phyloP scores from a whole-genome alignment of 2,329 filamentous ascomycete species.

The Trichophyton benhamiae region DNA sequence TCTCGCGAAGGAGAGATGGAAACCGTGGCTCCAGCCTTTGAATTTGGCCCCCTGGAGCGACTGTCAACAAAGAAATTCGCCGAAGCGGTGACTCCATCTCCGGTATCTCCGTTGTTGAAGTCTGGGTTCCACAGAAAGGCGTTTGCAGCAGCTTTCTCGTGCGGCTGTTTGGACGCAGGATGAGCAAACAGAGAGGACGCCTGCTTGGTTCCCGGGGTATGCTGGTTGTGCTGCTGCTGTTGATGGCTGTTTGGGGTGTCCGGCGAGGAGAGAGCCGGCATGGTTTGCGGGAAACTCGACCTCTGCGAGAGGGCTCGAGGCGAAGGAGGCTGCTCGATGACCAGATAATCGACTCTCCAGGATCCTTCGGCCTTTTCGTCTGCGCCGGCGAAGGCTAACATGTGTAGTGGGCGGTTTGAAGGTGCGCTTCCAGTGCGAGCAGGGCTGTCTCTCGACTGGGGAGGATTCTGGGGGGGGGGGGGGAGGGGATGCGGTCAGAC shows the following conservation, averaged over 20 bases:
- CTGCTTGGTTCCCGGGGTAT: conserved; percentile 7
- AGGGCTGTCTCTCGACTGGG: background rate
- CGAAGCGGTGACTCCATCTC: conserved; percentile 25
- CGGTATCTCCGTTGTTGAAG: conserved; percentile 30
- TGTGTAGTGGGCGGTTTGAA: background rate
- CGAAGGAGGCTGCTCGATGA: background rate
- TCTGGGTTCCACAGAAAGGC: conserved; percentile 38
- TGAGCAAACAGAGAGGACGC: conserved; percentile 28
- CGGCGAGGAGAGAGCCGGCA: conserved; percentile 9
- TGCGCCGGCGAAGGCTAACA: background rate
- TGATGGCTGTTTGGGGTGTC: conserved; percentile 7
- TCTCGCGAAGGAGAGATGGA: background rate
- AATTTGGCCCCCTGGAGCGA: conserved; percentile 41
- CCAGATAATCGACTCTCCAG: conserved; percentile 4
- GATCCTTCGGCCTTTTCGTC: conserved; percentile 3
- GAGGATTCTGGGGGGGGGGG: no score
- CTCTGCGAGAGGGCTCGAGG: background rate
- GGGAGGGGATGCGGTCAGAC: background rate
- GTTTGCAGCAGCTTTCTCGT: conserved; percentile 34
- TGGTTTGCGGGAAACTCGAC: background rate
- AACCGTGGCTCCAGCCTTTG: conserved; percentile 22
- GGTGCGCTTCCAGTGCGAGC: background rate
- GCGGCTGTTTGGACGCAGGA: conserved; percentile 28
- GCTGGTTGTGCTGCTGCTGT: conserved; percentile 26
- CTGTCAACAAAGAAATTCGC: conserved; percentile 30